Percentiles rank a stretch among this genome's conserved stretches.
phyloP scores from a whole-genome alignment of 345 rosid species.

The Brassica nigra region DNA sequence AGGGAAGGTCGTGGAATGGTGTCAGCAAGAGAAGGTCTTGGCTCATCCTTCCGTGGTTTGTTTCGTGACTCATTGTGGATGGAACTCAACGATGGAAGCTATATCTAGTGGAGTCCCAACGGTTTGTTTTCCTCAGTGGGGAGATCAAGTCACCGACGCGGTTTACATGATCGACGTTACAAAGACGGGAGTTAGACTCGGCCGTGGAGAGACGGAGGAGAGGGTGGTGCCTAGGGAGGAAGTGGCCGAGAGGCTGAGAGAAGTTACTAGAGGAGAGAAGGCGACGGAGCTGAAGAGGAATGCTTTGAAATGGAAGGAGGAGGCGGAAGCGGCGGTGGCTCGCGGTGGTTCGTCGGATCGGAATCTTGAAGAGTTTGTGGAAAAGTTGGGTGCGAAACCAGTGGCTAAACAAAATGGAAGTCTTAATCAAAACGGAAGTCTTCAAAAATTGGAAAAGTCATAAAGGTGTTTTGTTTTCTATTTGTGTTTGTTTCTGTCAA shows the following conservation, averaged over 20 bases:
- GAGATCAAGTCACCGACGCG: conserved; percentile 81
- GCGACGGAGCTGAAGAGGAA: conserved; percentile 58
- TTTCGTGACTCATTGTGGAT: conserved; percentile 84
- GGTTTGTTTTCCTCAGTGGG: conserved; percentile 79
- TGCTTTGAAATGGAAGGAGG: conserved; percentile 64
- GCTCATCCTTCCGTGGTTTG: conserved; percentile 65
- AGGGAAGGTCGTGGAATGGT: conserved; percentile 67
- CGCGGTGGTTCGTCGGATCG: conserved; percentile 73
- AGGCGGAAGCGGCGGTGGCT: conserved; percentile 66
- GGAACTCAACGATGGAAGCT: conserved; percentile 40
- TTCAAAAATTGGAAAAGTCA: conserved; percentile 5
- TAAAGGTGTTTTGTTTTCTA: neutral
- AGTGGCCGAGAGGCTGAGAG: conserved; percentile 61
- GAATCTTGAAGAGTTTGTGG: conserved; percentile 64
- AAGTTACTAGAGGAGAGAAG: conserved; percentile 55
- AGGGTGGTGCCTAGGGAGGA: conserved; percentile 63
- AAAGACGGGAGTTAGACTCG: conserved; percentile 62
- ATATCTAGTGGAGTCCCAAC: conserved; percentile 65
- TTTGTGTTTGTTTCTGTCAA: neutral
- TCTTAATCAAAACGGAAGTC: conserved; percentile 16
- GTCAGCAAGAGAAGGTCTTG: conserved; percentile 76
- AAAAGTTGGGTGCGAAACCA: conserved; percentile 50
- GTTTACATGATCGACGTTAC: conserved; percentile 63
- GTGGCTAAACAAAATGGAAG: conserved; percentile 28
- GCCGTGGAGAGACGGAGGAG: conserved; percentile 64